A percentile compares a stretch with the other conserved stretches of the same genome.
Evolutionary conservation across 164 flowering plant species (phyloP).

Genomic region (Tinospora cordifolia): DNA sequence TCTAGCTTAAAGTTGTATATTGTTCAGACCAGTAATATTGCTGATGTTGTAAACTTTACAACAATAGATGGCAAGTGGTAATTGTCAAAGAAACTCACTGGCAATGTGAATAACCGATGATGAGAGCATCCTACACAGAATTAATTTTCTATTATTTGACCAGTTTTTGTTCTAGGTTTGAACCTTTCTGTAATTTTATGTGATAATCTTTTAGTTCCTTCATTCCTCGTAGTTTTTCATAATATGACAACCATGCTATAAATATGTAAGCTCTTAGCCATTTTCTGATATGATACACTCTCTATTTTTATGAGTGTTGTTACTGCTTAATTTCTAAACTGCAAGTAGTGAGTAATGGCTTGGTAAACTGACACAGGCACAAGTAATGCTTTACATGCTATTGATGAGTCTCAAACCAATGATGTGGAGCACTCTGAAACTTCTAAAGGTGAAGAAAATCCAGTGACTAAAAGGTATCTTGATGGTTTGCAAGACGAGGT

Average conservation of each 20-base stretch:
- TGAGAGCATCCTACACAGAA: not conserved
- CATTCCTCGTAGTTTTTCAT: not conserved
- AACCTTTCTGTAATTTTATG: not conserved
- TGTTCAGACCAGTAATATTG: not conserved
- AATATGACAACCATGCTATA: not conserved
- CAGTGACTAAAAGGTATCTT: constrained; percentile 17
- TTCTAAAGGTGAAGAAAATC: constrained; percentile 13
- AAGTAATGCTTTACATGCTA: constrained; percentile 1
- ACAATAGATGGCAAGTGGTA: not conserved
- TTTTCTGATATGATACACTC: not conserved
- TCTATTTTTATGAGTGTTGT: not conserved
- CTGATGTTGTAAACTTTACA: not conserved
- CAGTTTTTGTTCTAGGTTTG: not conserved
- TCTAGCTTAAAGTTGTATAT: not conserved
- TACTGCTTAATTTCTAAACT: not conserved
- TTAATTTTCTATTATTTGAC: not conserved
- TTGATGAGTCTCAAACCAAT: constrained; percentile 6
- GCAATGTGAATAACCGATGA: not conserved
- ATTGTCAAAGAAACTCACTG: not conserved
- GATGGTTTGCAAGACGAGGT: constrained; percentile 16
- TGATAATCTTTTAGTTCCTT: not conserved
- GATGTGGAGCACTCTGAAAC: constrained; percentile 11
- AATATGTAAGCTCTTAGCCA: too few species aligned
- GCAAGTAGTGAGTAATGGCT: constrained; percentile 10
- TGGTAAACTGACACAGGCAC: constrained; percentile 15